These are phyloP conservation scores for Paramarasmius palmivorus DNA, from an alignment of 1,284 basidiomycete species.

Conservation along the genomic window DNA sequence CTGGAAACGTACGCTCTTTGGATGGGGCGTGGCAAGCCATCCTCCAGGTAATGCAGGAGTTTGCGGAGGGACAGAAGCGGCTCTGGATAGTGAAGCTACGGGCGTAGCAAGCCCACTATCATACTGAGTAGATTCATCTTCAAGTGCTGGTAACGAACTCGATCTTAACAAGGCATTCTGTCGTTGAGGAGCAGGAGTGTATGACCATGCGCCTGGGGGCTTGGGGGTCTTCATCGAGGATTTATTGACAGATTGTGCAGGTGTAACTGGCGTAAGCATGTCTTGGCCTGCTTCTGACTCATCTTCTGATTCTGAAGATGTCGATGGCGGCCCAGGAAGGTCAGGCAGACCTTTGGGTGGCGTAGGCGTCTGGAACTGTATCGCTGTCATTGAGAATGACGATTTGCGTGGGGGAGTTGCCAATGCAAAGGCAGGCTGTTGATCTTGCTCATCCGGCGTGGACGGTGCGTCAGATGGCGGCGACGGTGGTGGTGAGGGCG, in stretches of 20 bases:
- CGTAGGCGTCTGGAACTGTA: constrained; percentile 61
- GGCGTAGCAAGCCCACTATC: constrained; percentile 43
- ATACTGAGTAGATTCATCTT: constrained; percentile 10
- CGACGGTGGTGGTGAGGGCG: constrained; percentile 30
- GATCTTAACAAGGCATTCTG: constrained; percentile 24
- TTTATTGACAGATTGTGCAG: constrained; percentile 20
- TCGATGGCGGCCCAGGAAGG: constrained; percentile 59
- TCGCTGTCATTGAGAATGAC: constrained; percentile 39
- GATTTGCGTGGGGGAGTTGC: constrained; percentile 52
- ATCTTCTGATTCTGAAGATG: constrained; percentile 52
- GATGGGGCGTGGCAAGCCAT: constrained; percentile 62
- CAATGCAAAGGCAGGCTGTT: constrained; percentile 28
- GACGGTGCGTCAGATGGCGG: constrained; percentile 22
- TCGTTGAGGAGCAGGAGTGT: constrained; percentile 49
- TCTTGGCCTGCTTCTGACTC: constrained; percentile 19
- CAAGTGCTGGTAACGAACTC: constrained; percentile 24
- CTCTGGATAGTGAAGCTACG: constrained; percentile 42
- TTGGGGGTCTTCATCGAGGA: constrained; percentile 59
- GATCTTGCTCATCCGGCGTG: constrained; percentile 17
- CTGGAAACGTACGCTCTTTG: constrained; percentile 67
- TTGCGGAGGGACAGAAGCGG: constrained; percentile 42
- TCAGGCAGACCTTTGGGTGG: constrained; percentile 58
- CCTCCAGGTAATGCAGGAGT: constrained; percentile 75
- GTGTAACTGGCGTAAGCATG: constrained; percentile 14
- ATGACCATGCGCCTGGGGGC: constrained; percentile 70